Evolutionary conservation across 2,329 filamentous ascomycete species (phyloP).

Genomic region (Penicillium griseofulvum): DNA sequence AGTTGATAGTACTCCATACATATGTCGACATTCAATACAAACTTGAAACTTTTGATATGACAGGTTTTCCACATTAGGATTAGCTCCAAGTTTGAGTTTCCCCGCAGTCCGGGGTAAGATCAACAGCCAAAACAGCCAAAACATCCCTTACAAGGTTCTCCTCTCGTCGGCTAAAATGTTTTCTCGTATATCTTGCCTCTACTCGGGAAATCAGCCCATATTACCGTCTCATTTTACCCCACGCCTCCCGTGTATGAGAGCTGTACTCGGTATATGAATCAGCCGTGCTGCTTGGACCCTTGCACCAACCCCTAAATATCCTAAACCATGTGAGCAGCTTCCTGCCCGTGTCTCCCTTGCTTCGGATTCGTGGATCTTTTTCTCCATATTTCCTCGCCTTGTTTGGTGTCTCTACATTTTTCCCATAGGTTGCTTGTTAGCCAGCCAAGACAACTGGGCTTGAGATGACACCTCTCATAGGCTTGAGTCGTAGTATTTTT

Average conservation of each 20-base stretch:
- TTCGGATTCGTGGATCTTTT: slow-evolving; percentile 26
- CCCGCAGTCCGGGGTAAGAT: slow-evolving; percentile 9
- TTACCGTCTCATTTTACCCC: not conserved
- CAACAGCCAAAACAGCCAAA: not conserved
- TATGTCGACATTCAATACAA: too few relatives aligned
- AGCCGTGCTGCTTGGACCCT: not conserved
- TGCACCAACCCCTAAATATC: not conserved
- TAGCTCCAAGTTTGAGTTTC: not conserved
- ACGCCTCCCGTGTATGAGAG: not conserved
- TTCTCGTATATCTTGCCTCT: not conserved
- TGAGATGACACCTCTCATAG: slow-evolving; percentile 6
- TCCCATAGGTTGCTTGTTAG: slow-evolving; percentile 8
- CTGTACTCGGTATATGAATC: not conserved
- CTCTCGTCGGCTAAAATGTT: not conserved
- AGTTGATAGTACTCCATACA: not conserved
- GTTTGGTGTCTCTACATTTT: not conserved
- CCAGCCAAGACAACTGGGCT: slow-evolving; percentile 8
- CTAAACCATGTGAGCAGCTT: slow-evolving; percentile 2
- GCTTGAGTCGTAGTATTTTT: not conserved
- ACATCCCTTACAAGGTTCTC: not conserved
- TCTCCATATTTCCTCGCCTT: slow-evolving; percentile 13
- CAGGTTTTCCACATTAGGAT: not conserved
- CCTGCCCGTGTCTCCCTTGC: not conserved
- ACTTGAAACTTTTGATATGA: too few relatives aligned
- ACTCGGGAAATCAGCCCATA: not conserved